Base-by-base conservation (phyloP, 169 alveolate genomes). In the Condylostoma magnum region DNA sequence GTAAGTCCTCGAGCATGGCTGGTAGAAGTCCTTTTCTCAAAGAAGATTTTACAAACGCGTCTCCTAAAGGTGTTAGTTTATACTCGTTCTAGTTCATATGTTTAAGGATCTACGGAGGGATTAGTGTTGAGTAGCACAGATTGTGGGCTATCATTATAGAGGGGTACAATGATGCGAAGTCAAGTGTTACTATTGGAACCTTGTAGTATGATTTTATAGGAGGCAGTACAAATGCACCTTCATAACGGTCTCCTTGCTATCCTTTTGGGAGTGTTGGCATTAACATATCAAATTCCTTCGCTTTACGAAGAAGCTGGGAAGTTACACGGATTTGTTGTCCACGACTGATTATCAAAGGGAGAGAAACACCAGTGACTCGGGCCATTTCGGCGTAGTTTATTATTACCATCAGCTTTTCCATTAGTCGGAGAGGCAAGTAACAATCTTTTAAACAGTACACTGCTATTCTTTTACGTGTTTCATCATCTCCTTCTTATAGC, bases 131-230 rank as follows among this genome's bases (percentile, higher is more conserved):
- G 84, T 97, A 97, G 84, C 99, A 98, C 53, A 98, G 84, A 80
- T 97, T 98, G 83, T 97, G 99, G n/a, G 99, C 99, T 77, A 97
- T 98, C 99, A 98, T 98, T 80, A 98, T 98, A 20, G 99, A 95
- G 25, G 99, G 99, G 85, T 98, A 98, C 65, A 98, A 93, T 33
- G 99, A 97, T 28, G 99, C 99, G 84, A 98, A 98, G 83, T 98
- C 99, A 41, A 98, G 91, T n/a, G 99, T 97, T 1, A 99, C 99
- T 36, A 98, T 95, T 20, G 99, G 99, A 71, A 89, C 87, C 18
- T 90, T 91, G 77, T 98, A 98, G 83, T 94, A 98, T 3, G 98
- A 99, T 65, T 89, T 91, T 22, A 55, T 79, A n/a, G 99, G 99
- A 57, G 92, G 98, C 43, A 97, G 70, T 0, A 97, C 99, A 10